Conservation (phyloP, 129 eudicot species). For the Arctium minus region DNA sequence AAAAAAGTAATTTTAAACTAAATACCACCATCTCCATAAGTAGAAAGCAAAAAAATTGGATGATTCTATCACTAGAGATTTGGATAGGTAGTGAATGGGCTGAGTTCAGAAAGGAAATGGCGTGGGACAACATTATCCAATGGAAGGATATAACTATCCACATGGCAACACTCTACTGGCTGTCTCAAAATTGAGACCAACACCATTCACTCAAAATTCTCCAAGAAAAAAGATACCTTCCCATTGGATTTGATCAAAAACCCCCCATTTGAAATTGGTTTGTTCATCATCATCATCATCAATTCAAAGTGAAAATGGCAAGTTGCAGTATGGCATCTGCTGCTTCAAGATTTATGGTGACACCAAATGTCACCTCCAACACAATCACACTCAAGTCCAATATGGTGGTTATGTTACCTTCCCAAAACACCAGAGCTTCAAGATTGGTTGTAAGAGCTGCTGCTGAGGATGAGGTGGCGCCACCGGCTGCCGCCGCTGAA, state of each 20-base stretch:
- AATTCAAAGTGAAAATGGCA: slow-evolving; percentile 39
- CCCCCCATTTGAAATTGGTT: background rate
- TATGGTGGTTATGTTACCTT: slow-evolving; percentile 34
- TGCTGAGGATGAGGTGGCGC: slow-evolving; percentile 42
- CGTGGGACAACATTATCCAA: slow-evolving; percentile 13
- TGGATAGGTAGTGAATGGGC: slow-evolving; percentile 13
- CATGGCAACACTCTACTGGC: slow-evolving; percentile 43
- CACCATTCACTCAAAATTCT: slow-evolving; percentile 34
- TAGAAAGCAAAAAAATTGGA: background rate
- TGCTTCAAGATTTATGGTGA: slow-evolving; percentile 59
- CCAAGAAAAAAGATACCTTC: slow-evolving; percentile 42
- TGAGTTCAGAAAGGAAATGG: background rate
- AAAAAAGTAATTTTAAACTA: background rate
- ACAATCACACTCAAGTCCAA: slow-evolving; percentile 20
- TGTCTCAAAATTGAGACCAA: slow-evolving; percentile 18
- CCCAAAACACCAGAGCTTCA: slow-evolving; percentile 38
- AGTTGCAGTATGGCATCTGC: slow-evolving; percentile 77
- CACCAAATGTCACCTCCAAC: slow-evolving; percentile 46
- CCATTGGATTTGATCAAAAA: slow-evolving; percentile 29
- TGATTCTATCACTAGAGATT: background rate
- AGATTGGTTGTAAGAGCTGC: slow-evolving; percentile 82
- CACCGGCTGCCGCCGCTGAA: slow-evolving; percentile 40
- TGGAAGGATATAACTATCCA: background rate
- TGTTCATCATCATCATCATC: background rate
- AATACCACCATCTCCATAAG: background rate